These are phyloP conservation scores for Lotmaria passim DNA, from an alignment of 208 protist species.

Conservation along the genomic window DNA sequence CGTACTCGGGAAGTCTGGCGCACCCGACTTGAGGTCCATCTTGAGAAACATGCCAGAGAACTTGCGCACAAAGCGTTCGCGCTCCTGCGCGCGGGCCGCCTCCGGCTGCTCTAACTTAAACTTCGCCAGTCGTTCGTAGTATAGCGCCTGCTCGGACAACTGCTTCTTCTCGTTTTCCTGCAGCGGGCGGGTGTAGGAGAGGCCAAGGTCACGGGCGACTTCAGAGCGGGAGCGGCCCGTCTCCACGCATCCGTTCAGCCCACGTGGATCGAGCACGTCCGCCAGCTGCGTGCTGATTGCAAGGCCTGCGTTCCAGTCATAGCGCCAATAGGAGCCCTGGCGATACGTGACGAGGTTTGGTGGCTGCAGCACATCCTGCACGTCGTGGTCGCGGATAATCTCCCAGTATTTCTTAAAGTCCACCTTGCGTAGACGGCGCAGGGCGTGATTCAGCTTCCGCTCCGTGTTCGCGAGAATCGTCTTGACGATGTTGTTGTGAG, in stretches of 20 bases:
- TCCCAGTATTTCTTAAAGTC: slow-evolving; percentile 93
- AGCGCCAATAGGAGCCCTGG: slow-evolving; percentile 87
- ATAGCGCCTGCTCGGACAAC: slow-evolving; percentile 86
- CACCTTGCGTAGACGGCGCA: slow-evolving; percentile 86
- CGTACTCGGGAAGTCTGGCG: slow-evolving; percentile 88
- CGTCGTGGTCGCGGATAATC: slow-evolving; percentile 92
- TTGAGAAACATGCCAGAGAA: slow-evolving; percentile 92
- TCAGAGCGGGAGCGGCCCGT: slow-evolving; percentile 90
- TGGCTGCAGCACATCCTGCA: slow-evolving; percentile 90
- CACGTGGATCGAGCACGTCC: slow-evolving; percentile 87
- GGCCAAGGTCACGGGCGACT: slow-evolving; percentile 89
- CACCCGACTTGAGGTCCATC: slow-evolving; percentile 81
- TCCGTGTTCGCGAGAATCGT: slow-evolving; percentile 79
- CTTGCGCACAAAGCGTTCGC: slow-evolving; percentile 88
- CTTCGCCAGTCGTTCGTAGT: slow-evolving; percentile 90
- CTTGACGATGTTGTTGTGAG: slow-evolving; percentile 93
- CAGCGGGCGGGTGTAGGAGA: slow-evolving; percentile 89
- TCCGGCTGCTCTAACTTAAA: slow-evolving; percentile 93
- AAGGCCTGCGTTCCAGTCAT: slow-evolving; percentile 90
- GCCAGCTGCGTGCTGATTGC: slow-evolving; percentile 86
- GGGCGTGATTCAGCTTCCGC: slow-evolving; percentile 73
- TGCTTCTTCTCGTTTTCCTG: slow-evolving; percentile 91
- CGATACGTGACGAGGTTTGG: slow-evolving; percentile 87
- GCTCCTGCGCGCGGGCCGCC: slow-evolving; percentile 82
- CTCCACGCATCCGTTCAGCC: slow-evolving; percentile 91